phyloP scores from a whole-genome alignment of 2,329 filamentous ascomycete genomes.

The Magnaporthales sp. region DNA sequence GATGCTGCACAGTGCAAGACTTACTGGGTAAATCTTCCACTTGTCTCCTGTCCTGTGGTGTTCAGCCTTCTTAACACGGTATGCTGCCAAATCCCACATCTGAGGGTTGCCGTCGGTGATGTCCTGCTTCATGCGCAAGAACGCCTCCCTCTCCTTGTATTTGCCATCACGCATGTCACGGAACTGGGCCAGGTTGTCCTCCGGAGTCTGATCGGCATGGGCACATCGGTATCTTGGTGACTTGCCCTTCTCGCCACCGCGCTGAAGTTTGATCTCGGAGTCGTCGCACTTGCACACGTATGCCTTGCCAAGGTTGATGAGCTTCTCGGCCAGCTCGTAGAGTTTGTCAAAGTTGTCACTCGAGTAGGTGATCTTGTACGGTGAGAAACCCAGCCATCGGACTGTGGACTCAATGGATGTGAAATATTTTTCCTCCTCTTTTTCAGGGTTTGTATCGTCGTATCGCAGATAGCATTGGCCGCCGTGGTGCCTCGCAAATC shows the following conservation, averaged over 20 bases:
- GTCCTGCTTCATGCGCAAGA: constrained; percentile 89
- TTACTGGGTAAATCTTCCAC: constrained; percentile 79
- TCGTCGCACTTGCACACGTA: constrained; percentile 89
- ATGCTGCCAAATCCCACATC: constrained; percentile 94
- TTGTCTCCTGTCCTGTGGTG: constrained; percentile 68
- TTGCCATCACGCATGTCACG: constrained; percentile 85
- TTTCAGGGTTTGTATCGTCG: constrained; percentile 92
- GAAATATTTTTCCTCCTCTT: constrained; percentile 86
- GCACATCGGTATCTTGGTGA: constrained; percentile 69
- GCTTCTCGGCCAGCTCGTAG: constrained; percentile 80
- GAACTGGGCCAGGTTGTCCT: constrained; percentile 72
- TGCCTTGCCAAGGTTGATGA: constrained; percentile 60
- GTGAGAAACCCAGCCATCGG: constrained; percentile 73
- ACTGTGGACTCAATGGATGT: constrained; percentile 83
- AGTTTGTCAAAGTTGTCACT: constrained; percentile 85
- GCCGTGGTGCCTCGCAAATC: constrained; percentile 77
- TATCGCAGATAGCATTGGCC: constrained; percentile 39
- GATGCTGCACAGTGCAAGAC: neutral
- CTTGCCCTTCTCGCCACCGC: constrained; percentile 65
- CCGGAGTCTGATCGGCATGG: constrained; percentile 66
- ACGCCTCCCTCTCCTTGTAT: constrained; percentile 76
- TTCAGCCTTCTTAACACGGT: constrained; percentile 67
- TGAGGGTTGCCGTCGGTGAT: constrained; percentile 79
- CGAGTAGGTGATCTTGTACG: constrained; percentile 72
- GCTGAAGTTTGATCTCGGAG: constrained; percentile 75